These are phyloP conservation scores for Aspergillus sparsus DNA, from an alignment of 495 filamentous ascomycete species.

Conservation along the genomic window DNA sequence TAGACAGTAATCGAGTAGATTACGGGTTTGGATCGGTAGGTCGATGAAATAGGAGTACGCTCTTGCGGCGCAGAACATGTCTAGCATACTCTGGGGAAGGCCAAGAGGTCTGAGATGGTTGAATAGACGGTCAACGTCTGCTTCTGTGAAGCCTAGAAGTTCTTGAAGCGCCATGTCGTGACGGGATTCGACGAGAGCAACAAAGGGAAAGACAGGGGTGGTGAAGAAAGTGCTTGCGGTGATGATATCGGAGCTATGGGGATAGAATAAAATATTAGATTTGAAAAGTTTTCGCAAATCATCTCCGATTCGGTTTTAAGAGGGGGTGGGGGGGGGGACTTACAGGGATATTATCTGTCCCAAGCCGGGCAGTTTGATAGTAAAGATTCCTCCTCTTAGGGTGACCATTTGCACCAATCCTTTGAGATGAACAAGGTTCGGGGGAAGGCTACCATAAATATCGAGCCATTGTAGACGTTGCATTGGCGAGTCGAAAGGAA, in stretches of 20 bases:
- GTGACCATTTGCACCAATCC: conserved; percentile 41
- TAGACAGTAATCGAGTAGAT: conserved; percentile 24
- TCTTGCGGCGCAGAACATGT: conserved; percentile 34
- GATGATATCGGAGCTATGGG: conserved; percentile 39
- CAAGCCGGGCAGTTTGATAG: conserved; percentile 35
- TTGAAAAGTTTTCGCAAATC: too few relatives aligned
- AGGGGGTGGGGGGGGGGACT: conserved; percentile 20
- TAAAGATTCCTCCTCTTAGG: conserved; percentile 39
- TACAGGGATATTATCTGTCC: conserved; percentile 41
- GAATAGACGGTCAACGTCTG: conserved; percentile 31
- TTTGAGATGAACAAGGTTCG: conserved; percentile 41
- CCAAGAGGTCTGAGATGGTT: conserved; percentile 33
- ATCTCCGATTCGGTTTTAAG: too few relatives aligned
- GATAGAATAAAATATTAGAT: too few relatives aligned
- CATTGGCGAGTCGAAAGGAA: conserved; percentile 41
- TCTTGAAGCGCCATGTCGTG: conserved; percentile 27
- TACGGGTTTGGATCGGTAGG: conserved; percentile 12
- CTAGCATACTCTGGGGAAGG: conserved; percentile 34
- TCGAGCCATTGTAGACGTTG: conserved; percentile 46
- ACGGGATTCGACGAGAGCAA: conserved; percentile 31
- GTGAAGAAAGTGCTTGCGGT: conserved; percentile 32
- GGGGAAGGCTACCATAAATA: conserved; percentile 41
- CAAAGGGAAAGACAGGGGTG: conserved; percentile 38
- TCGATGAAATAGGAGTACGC: conserved; percentile 35
- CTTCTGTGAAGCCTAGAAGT: conserved; percentile 30